phyloP scores from a whole-genome alignment of 306 rosid species.

The Cucurbita argyrosperma region DNA sequence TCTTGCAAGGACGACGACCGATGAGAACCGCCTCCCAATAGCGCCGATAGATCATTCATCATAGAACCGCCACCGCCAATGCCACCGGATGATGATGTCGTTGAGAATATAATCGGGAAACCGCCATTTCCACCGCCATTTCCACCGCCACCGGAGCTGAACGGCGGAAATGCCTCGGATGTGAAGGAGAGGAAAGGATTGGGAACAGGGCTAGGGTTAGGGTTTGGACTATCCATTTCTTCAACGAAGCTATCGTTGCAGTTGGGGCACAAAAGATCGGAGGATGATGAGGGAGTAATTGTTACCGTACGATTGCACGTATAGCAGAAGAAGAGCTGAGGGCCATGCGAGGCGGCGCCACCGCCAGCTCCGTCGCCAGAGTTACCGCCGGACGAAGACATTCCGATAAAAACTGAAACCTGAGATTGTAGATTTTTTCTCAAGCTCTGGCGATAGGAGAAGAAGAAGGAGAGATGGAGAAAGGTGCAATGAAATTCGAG shows the following conservation, averaged over 20 bases:
- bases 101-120: conserved; percentile 29
- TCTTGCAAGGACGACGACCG: conserved; percentile 33
- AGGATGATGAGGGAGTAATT: conserved; percentile 32
- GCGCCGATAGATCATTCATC: conserved; percentile 41
- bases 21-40: conserved; percentile 30
- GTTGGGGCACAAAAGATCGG: conserved; percentile 54
- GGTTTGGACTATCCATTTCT: conserved; percentile 46
- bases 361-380: conserved; percentile 14
- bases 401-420: conserved; percentile 9
- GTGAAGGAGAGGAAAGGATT: conserved; percentile 33
- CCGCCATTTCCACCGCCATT: conserved; percentile 4
- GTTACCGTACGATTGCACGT: conserved; percentile 49
- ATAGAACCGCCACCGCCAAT: conserved; percentile 10
- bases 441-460: background rate
- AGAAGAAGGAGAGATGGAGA: background rate
- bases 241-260: conserved; percentile 60
- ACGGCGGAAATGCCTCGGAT: conserved; percentile 18
- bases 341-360: conserved; percentile 10
- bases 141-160: conserved; percentile 12
- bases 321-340: conserved; percentile 59
- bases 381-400: conserved; percentile 54
- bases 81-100: conserved; percentile 17
- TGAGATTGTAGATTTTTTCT: background rate
- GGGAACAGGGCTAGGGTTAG: conserved; percentile 22
- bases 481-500: background rate